Evolutionary conservation across 1,284 basidiomycete genomes (phyloP), one percentile per base, ranked within the genome.

Genomic region (Sporisorium graminicola): DNA sequence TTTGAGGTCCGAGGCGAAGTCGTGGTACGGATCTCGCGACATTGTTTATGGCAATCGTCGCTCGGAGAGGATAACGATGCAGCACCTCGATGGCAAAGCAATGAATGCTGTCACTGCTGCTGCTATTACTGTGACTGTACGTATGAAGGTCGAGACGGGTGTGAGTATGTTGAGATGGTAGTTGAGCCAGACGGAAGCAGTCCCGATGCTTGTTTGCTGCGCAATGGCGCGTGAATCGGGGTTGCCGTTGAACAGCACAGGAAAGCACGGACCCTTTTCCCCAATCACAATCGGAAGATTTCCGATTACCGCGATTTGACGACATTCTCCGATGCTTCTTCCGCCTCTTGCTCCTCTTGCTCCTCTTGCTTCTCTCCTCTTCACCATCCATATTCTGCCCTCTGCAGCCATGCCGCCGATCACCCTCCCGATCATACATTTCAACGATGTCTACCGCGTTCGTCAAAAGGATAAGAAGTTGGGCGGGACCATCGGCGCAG

Each of bases 11-110:
- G 74, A 66, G 5, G 79, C 82, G 55, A 82, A 84, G 37, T 76
- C 82, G 62, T 83, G 82, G 46, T 83, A 85, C 18, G 83, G 82
- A 67, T 85, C 83, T 33, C 73, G 54, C 2, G 82, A 74, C 82
- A 85, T 85, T 6, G 14, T 55, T 14, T 31, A 5, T 29, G 29
- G 31, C 13, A 35, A 24, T 31, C 37, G 29, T 31, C 29, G 10
- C 29, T 31, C 29, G 5, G 29, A 31, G 29, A 31, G 5, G 37
- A n/a, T n/a, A 14, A n/a, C 37, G 8, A 5, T 40, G 37, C 18
- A 18, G 37, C 14, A 9, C 40, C 8, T 6, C 6, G 40, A 20
- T 43, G 40, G 20, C n/a, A 20, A n/a, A 31, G 27, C 12, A 18
- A 29, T 33, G n/a, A 31, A 5, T 37, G 57, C 20, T 49, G 54